These are phyloP conservation scores for Fusarium multiceps DNA, from an alignment of 2,329 filamentous ascomycete genomes.

Conservation along the genomic window DNA sequence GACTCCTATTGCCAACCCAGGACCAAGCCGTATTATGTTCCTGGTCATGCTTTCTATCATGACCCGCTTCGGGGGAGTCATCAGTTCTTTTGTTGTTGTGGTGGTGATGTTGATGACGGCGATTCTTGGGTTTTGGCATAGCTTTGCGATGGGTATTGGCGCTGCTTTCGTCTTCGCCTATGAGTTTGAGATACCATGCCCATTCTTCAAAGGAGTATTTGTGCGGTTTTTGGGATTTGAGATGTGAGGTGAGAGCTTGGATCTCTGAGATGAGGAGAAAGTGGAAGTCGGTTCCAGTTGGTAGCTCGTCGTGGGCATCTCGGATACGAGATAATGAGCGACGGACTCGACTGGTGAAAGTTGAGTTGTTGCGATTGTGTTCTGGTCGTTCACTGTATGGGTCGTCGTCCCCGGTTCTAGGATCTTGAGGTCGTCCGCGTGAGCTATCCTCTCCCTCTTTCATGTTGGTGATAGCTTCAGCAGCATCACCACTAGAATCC, in stretches of 20 bases:
- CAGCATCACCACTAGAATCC: neutral
- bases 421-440: constrained; percentile 17
- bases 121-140: constrained; percentile 41
- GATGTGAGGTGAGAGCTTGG: constrained; percentile 67
- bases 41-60: constrained; percentile 33
- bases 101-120: constrained; percentile 4
- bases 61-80: neutral
- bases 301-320: constrained; percentile 54
- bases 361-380: constrained; percentile 25
- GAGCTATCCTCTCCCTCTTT: constrained; percentile 18
- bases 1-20: constrained; percentile 77
- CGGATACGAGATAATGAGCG: constrained; percentile 53
- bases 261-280: constrained; percentile 80
- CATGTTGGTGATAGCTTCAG: constrained; percentile 12
- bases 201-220: constrained; percentile 86
- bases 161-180: constrained; percentile 72
- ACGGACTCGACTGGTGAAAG: constrained; percentile 49
- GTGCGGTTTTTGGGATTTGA: constrained; percentile 69
- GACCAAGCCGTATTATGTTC: constrained; percentile 65
- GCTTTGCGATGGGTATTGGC: constrained; percentile 62
- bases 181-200: constrained; percentile 84
- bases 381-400: constrained; percentile 35
- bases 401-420: neutral
- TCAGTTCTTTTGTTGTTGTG: neutral
- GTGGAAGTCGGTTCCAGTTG: constrained; percentile 63